Evolutionary conservation across 352 stramenopile species (phyloP), one percentile per base, ranked within the genome.

Genomic region (Globisporangium cylindrosporum): DNA sequence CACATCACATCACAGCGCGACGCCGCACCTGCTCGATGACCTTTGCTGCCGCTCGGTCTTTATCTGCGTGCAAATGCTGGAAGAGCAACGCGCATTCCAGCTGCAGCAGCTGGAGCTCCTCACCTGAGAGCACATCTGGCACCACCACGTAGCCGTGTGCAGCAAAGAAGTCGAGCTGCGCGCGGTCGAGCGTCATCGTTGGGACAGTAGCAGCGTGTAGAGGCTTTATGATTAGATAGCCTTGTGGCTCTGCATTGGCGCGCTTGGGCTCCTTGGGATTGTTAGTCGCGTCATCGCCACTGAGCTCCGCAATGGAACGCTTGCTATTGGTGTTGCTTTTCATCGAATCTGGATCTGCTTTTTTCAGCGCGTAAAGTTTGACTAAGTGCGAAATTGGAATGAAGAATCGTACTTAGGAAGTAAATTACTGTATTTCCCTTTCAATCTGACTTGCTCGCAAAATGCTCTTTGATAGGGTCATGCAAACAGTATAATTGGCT

Each of bases 21-120:
- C 18, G 15, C 4, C 59, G 24, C n/a, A 78, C 74, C 66, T 74
- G 67, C 5, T 77, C 72, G 7, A 79, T 36, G 24, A 77, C 64
- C 20, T 63, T 69, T 51, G 77, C 29, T 22, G 54, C 48, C 4
- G 70, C 64, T 53, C 65, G 68, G 12, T 70, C 49, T 14, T 57
- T 34, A 9, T 69, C 49, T 1, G 24, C 25, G 10, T 73, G 58
- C 5, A 67, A 49, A 3, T 61, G 41, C 6, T 27, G 22, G 29
- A 76, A 77, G 60, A 81, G 65, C 34, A 67, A 60, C 18, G 67
- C 61, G 56, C 80, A 80, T 66, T 91, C 82, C 14, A 53, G 34
- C 32, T 71, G 79, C 22, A 91, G 59, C 10, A 77, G 64, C 4
- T 25, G 29, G 5, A 91, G 71, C 60, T 89, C 82, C 0, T 78